Evolutionary conservation across 371 early-diverging fungal species (phyloP), one percentile per base, ranked within the genome.

Genomic region (Mucor piriformis): DNA sequence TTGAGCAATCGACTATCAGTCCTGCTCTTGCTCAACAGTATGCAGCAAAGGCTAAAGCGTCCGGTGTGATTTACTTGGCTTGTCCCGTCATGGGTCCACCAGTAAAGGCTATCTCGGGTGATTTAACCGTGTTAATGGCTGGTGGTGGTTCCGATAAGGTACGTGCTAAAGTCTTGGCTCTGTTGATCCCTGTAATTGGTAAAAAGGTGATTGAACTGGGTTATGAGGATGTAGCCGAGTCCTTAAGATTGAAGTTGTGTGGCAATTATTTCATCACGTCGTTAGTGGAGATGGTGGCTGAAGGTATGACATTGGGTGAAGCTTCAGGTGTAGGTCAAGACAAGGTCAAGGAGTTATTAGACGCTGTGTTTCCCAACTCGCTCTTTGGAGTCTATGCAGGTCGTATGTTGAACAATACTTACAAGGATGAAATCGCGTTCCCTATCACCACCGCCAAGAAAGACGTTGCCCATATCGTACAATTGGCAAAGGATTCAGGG

Each of bases 271-370:
- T 88, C 53, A 67, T 91, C 16, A 75, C 77, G 0, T 62, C 82
- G 6, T 54, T 78, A 4, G 71, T 88, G 12, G 88, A 89, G 61
- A 49, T 85, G 47, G 57, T 91, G 16, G 85, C 87, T 0, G 90
- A 92, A 65, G 88, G 86, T 10, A 61, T 87, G 67, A 86, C 86
- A 0, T 69, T 91, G n/a, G 89, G 86, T 0, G 87, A 88, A 52
- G 81, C 81, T 20, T 50, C 73, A 10, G 81, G 81, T 13, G 46
- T 90, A 7, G 73, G 84, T 7, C 76, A 84, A 48, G 76, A 82
- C 10, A 78, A 83, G 18, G 73, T 87, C 7, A 60, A 84, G 50
- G 77, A 84, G 13, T 76, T 89, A 37, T 59, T 90, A 11, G 73
- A 84, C 46, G 54, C 59, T 6, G 56, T 90, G 29, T 81, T 87